Percentiles rank a stretch among this genome's conserved stretches.
Evolutionary conservation across 1,139 yeast genomes (phyloP).

Genomic region (Scheffersomyces titani): DNA sequence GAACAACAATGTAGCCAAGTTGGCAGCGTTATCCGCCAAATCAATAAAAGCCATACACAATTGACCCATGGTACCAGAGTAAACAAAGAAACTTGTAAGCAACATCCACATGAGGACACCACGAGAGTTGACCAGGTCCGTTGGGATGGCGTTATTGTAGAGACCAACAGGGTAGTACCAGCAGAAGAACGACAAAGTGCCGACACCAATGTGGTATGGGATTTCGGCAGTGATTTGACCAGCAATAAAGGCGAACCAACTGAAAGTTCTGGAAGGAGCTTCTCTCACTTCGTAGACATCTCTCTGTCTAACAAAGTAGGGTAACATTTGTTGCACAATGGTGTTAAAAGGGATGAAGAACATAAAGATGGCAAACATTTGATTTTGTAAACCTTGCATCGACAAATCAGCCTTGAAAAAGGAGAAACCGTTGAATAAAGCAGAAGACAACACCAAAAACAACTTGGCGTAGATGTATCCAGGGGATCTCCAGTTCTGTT

Average conservation of each 20-base stretch:
- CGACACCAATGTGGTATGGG: conserved; percentile 35
- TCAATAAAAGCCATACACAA: conserved; percentile 62
- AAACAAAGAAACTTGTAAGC: conserved; percentile 56
- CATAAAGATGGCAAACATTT: conserved; percentile 59
- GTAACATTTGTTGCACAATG: conserved; percentile 71
- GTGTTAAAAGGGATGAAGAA: conserved; percentile 50
- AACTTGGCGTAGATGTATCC: conserved; percentile 67
- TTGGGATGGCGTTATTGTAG: conserved; percentile 32
- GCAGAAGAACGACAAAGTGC: conserved; percentile 37
- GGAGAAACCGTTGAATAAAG: conserved; percentile 72
- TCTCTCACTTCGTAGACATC: conserved; percentile 68
- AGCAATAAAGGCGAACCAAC: conserved; percentile 48
- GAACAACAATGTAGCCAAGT: conserved; percentile 61
- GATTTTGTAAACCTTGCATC: conserved; percentile 60
- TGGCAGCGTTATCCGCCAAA: conserved; percentile 74
- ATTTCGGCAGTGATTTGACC: conserved; percentile 39
- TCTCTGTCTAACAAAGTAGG: conserved; percentile 70
- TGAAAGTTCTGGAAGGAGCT: conserved; percentile 64
- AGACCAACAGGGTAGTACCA: conserved; percentile 47
- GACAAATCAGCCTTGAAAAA: conserved; percentile 68
- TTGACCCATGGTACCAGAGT: conserved; percentile 65
- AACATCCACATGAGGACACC: conserved; percentile 72
- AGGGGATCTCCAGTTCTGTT: conserved; percentile 80
- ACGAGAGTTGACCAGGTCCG: conserved; percentile 36
- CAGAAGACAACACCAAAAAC: conserved; percentile 49